Evolutionary conservation across 2,329 filamentous ascomycete species (phyloP).

Genomic region (Botrytis deweyae): DNA sequence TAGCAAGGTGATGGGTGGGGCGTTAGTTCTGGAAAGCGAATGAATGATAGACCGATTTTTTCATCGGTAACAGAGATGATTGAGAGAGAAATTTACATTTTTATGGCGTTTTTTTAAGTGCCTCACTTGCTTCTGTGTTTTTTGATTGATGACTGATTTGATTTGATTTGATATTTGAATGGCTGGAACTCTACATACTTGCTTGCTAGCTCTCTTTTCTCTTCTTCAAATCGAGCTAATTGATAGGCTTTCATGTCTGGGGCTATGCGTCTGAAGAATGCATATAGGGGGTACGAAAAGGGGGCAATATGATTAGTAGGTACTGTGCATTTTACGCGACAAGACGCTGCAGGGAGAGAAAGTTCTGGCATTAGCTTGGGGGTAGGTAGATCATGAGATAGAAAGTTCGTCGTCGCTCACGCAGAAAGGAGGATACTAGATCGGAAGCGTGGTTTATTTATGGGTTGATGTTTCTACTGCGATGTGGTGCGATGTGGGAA

Average conservation of each 20-base stretch:
- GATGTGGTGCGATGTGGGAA: neutral
- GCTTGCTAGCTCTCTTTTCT: neutral
- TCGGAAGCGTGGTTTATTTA: neutral
- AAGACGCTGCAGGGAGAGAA: neutral
- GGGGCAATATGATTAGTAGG: neutral
- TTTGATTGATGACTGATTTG: neutral
- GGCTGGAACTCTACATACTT: neutral
- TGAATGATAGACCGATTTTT: slow-evolving; percentile 30
- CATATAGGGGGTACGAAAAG: neutral
- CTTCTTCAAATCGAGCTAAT: neutral
- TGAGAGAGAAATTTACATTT: slow-evolving; percentile 7
- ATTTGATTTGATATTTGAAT: slow-evolving; percentile 7
- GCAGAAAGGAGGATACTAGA: neutral
- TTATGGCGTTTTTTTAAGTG: slow-evolving; percentile 5
- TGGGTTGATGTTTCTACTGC: neutral
- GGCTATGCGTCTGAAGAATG: neutral
- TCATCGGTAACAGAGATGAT: slow-evolving; percentile 10
- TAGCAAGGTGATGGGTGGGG: slow-evolving; percentile 13
- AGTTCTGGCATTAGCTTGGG: neutral
- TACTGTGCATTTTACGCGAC: neutral
- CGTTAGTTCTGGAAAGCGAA: slow-evolving; percentile 20
- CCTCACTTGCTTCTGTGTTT: neutral
- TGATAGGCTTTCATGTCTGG: neutral
- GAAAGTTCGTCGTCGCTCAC: neutral
- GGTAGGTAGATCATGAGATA: neutral